Percentiles rank a stretch among this genome's conserved stretches.
These are phyloP conservation scores for Cercospora citrullina DNA, from an alignment of 2,329 filamentous ascomycete species.

Conservation along the genomic window DNA sequence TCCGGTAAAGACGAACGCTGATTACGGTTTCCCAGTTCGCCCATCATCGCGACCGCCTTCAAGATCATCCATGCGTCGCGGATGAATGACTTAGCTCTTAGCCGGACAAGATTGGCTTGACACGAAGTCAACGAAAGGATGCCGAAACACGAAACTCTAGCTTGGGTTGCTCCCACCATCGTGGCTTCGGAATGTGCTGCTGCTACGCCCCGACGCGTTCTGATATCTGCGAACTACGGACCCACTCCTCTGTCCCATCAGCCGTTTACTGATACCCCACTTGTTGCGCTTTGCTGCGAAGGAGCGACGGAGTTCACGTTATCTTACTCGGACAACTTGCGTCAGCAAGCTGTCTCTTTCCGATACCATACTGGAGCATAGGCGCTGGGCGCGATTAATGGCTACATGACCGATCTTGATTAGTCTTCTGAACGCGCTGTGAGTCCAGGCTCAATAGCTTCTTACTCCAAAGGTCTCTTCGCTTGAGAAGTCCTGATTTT, in stretches of 20 bases:
- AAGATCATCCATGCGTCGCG: not conserved
- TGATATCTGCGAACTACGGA: not conserved
- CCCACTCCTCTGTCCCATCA: not conserved
- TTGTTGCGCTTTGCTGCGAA: conserved; percentile 19
- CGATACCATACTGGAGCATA: conserved; percentile 3
- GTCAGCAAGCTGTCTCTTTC: conserved; percentile 10
- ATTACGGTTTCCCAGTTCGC: conserved; percentile 20
- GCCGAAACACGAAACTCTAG: not conserved
- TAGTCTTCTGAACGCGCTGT: conserved; percentile 3
- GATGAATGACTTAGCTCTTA: not conserved
- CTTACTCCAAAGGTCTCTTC: conserved; percentile 4
- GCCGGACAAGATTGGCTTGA: not conserved
- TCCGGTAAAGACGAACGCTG: conserved; percentile 24
- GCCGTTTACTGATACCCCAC: conserved; percentile 18
- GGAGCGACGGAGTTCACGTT: conserved; percentile 15
- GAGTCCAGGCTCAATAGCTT: conserved; percentile 1
- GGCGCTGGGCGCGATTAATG: conserved; percentile 11
- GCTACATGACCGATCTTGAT: conserved; percentile 8
- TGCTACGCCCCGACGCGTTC: not conserved
- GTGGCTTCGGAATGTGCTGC: not conserved
- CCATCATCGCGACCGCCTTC: conserved; percentile 18
- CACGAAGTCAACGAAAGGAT: not conserved
- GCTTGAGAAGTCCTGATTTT: not conserved
- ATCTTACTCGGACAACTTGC: conserved; percentile 5
- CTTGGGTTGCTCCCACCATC: not conserved